phyloP scores from a whole-genome alignment of 2,329 filamentous ascomycete species.

The Monascus ruber region DNA sequence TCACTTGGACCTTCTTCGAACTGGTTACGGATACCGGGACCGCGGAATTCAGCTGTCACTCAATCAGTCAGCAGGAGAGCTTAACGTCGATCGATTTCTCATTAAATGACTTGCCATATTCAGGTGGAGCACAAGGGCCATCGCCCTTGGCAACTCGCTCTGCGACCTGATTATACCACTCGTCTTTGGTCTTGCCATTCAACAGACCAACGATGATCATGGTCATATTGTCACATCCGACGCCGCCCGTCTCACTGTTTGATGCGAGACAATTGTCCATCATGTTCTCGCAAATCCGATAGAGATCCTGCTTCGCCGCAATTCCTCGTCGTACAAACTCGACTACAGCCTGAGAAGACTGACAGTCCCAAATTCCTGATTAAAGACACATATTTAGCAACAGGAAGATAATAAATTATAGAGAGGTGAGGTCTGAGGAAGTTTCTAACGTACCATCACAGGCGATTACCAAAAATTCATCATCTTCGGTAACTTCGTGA shows the following conservation, averaged over 20 bases:
- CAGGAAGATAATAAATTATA: not conserved
- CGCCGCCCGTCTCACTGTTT: slow-evolving; percentile 93
- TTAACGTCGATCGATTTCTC: slow-evolving; percentile 26
- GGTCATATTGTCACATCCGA: slow-evolving; percentile 99
- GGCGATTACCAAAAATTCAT: slow-evolving; percentile 88
- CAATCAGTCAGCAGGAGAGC: slow-evolving; percentile 28
- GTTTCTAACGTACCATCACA: slow-evolving; percentile 61
- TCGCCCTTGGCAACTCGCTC: slow-evolving; percentile 92
- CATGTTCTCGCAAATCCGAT: slow-evolving; percentile 98
- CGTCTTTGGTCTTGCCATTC: slow-evolving; percentile 83
- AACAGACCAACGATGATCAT: slow-evolving; percentile 86
- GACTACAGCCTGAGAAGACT: slow-evolving; percentile 92
- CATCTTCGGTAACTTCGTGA: slow-evolving; percentile 82
- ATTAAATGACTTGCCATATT: slow-evolving; percentile 80
- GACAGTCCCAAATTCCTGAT: slow-evolving; percentile 97
- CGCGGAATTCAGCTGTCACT: slow-evolving; percentile 66
- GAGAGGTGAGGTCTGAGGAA: slow-evolving; percentile 1
- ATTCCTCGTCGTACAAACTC: slow-evolving; percentile 96
- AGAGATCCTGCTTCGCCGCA: slow-evolving; percentile 86
- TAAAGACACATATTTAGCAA: slow-evolving; percentile 1
- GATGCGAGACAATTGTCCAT: slow-evolving; percentile 99
- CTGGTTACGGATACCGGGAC: slow-evolving; percentile 69
- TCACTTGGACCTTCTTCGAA: slow-evolving; percentile 63
- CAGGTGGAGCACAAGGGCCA: slow-evolving; percentile 93
- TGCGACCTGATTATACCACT: slow-evolving; percentile 96